These are phyloP conservation scores for Yarrowia sp. DNA, from an alignment of 805 yeast species.

Conservation along the genomic window DNA sequence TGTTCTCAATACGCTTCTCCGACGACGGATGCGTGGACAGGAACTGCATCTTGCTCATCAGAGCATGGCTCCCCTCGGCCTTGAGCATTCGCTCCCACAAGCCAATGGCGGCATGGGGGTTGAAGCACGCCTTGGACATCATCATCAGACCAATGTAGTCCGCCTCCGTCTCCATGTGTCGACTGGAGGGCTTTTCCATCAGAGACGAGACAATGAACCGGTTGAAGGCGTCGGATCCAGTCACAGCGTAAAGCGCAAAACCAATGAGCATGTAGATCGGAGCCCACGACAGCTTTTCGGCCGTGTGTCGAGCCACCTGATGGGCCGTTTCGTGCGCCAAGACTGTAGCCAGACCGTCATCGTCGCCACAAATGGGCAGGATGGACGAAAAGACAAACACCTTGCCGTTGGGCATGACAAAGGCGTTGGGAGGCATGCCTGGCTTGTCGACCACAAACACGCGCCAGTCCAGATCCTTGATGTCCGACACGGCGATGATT, in stretches of 20 bases:
- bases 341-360: constrained; percentile 94
- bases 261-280: constrained; percentile 65
- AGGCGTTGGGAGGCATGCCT: constrained; percentile 86
- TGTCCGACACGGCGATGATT: constrained; percentile 45
- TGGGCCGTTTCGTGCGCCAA: constrained; percentile 92
- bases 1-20: constrained; percentile 62
- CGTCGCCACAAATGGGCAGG: constrained; percentile 70
- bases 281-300: constrained; percentile 72
- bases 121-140: constrained; percentile 85
- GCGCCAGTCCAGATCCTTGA: constrained; percentile 54
- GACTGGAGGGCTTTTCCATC: constrained; percentile 75
- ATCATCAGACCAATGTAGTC: constrained; percentile 90
- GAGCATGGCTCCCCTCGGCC: constrained; percentile 42
- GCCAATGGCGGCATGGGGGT: constrained; percentile 67
- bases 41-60: constrained; percentile 45
- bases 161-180: constrained; percentile 95
- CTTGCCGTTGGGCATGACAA: constrained; percentile 93
- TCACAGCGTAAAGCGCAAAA: constrained; percentile 51
- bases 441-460: constrained; percentile 75
- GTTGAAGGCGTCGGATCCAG: constrained; percentile 56
- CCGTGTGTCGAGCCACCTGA: constrained; percentile 87
- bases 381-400: constrained; percentile 84
- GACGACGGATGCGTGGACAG: constrained; percentile 89
- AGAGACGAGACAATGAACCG: constrained; percentile 53
- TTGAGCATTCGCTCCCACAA: constrained; percentile 81